Evolutionary conservation across 148 eudicot genomes (phyloP).

Genomic region (Fagopyrum homotropicum): DNA sequence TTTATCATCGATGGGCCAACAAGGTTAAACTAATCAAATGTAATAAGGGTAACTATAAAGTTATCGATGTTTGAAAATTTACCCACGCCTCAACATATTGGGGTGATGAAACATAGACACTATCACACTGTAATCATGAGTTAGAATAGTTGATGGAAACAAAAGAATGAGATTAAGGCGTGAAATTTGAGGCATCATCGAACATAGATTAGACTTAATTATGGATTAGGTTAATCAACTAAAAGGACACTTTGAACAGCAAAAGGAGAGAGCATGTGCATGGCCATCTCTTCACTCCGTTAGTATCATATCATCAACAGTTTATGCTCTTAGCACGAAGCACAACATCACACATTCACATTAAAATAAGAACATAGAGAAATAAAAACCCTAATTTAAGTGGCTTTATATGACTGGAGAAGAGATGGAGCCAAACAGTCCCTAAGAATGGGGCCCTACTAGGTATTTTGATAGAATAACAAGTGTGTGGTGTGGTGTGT

Average conservation of each 20-base stretch:
- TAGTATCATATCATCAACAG: slow-evolving; percentile 2
- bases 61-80: too few species aligned
- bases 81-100: too few species aligned
- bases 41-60: too few species aligned
- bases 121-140: too few species aligned
- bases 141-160: background rate
- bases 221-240: too few species aligned
- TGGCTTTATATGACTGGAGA: background rate
- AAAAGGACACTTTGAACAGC: too few species aligned
- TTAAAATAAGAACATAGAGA: background rate
- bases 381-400: background rate
- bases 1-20: too few species aligned
- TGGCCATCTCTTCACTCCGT: background rate
- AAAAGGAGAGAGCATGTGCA: background rate
- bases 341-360: background rate
- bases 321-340: background rate
- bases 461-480: background rate
- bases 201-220: too few species aligned
- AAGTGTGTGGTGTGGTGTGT: background rate
- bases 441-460: background rate
- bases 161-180: background rate
- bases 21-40: too few species aligned
- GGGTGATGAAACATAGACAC: too few species aligned
- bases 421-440: background rate
- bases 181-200: too few species aligned